A percentile compares a stretch with the other conserved stretches of the same genome.
These are phyloP conservation scores for Claviceps fusiformis DNA, from an alignment of 2,329 filamentous ascomycete genomes.

Conservation along the genomic window DNA sequence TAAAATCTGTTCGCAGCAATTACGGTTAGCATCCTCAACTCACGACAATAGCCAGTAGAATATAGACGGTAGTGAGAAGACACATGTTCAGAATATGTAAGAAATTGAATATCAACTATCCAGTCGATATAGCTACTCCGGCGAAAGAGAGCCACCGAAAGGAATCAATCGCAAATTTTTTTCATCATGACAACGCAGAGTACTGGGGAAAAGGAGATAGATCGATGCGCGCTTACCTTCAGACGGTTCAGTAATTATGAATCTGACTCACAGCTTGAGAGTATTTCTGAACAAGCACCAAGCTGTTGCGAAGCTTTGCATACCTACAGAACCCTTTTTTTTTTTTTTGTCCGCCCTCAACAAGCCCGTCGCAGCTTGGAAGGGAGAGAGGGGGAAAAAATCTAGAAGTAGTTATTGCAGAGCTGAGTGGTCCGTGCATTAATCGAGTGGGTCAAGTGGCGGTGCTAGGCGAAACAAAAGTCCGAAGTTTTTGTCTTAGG, in stretches of 20 bases:
- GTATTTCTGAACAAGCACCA: not conserved
- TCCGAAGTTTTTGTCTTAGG: conserved; percentile 26
- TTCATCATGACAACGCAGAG: conserved; percentile 53
- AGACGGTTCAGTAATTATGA: not conserved
- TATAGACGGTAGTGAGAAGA: conserved; percentile 7
- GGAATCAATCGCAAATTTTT: conserved; percentile 98
- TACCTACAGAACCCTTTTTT: not conserved
- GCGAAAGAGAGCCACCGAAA: conserved; percentile 72
- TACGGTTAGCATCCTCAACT: not conserved
- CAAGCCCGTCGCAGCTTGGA: no score
- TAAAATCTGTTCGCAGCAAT: not conserved
- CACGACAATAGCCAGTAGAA: not conserved
- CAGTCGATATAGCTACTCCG: conserved; percentile 70
- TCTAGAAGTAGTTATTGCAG: not conserved
- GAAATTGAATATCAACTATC: conserved; percentile 77
- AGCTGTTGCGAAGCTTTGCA: not conserved
- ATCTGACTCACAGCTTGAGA: not conserved
- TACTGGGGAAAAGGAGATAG: not conserved
- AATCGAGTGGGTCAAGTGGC: not conserved
- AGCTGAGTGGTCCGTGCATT: conserved; percentile 1
- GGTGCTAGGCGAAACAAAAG: conserved; percentile 15
- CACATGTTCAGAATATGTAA: conserved; percentile 89
- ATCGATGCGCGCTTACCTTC: not conserved
- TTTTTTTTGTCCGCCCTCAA: not conserved
- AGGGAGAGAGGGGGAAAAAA: not conserved